phyloP scores from a whole-genome alignment of 2,329 filamentous ascomycete species.

The Fusarium scirpi region DNA sequence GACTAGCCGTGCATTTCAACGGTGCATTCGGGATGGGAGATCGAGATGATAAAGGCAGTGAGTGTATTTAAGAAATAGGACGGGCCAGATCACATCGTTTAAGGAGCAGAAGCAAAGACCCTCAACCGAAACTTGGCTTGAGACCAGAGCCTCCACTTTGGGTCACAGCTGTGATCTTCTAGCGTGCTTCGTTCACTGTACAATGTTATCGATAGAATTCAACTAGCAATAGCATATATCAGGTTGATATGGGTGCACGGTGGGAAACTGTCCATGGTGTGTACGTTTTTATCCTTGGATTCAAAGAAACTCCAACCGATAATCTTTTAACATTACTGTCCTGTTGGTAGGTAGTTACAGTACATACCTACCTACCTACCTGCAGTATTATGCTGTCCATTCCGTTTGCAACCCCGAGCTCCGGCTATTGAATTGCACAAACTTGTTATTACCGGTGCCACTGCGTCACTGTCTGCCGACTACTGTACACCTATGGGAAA shows the following conservation, averaged over 20 bases:
- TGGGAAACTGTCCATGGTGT: not conserved
- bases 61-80: not conserved
- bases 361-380: no score
- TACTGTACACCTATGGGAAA: constrained; percentile 1
- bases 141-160: not conserved
- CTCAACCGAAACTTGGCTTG: not conserved
- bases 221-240: not conserved
- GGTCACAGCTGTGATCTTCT: constrained; percentile 13
- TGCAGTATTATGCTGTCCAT: not conserved
- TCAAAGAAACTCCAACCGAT: not conserved
- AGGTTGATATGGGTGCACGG: not conserved
- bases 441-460: constrained; percentile 2
- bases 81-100: not conserved
- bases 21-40: not conserved
- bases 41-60: constrained; percentile 6
- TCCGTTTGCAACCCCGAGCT: not conserved
- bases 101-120: not conserved
- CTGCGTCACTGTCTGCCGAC: constrained; percentile 32
- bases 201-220: not conserved
- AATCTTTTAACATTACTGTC: not conserved
- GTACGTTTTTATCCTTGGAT: not conserved
- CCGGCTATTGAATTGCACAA: not conserved
- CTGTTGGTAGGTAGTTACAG: no score
- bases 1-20: not conserved
- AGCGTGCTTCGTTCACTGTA: constrained; percentile 17